Base-by-base conservation (phyloP, 495 filamentous ascomycete species). In the Xylaria flabelliformis region DNA sequence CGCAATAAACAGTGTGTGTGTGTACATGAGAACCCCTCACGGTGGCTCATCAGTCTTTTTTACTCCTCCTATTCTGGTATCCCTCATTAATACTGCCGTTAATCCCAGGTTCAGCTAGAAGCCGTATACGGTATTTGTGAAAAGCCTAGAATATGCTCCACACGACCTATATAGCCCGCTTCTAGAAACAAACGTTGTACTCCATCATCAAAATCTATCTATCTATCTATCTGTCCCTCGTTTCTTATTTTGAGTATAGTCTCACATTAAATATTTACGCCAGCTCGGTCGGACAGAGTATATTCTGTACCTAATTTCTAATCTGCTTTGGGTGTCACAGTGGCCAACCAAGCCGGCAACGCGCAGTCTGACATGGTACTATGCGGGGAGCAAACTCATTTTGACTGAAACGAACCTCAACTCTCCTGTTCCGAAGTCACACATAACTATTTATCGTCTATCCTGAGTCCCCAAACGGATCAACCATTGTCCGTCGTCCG, bases 61-160 rank as follows among this genome's bases (percentile, higher is more conserved):
- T n/a, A 39, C 58, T 61, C 58, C 17, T 61, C 58, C 19, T 19
- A 61, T 39, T 61, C 17, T 19, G 12, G 39, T 42, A 42, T 42
- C 10, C 34, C 58, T 61, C 58, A 39, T 56, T 61, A 61, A 61
- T 61, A 61, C 58, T 21, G 32, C 58, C 24, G 10, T 61, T 61
- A 36, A 61, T 61, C 58, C 58, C 32, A 61, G 58, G 58, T 61
- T 61, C 34, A 39, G 58, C 34, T 61, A 19, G 29, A 36, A 39
- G 34, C 32, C 3, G 58, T 39, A 21, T 39, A 39, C 9, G 55
- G 58, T 61, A 61, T 61, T 61, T 61, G 58, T 39, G 58, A n/a
- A 61, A 17, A 39, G 58, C 34, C 58, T 12, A 39, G 24, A 61
- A 32, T 2, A 19, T 39, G 58, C 29, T 61, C 58, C 58, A 39